These are phyloP conservation scores for Boletus subcaerulescens DNA, from an alignment of 768 basidiomycete genomes.

Conservation along the genomic window DNA sequence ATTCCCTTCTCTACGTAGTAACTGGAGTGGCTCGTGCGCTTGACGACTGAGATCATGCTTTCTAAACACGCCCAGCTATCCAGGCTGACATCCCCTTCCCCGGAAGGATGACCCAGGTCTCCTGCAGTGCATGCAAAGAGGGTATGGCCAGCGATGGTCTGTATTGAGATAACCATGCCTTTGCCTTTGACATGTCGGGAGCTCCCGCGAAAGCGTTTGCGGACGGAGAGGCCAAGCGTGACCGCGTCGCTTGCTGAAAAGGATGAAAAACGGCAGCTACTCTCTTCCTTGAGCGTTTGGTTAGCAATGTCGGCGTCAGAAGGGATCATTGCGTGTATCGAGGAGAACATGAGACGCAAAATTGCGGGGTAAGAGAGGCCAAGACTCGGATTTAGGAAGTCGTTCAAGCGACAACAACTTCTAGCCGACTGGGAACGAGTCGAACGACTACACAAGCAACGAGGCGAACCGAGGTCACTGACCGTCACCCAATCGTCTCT, in stretches of 20 bases:
- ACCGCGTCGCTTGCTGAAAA: conserved; percentile 79
- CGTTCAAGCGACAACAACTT: neutral
- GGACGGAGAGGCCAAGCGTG: conserved; percentile 72
- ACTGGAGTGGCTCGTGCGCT: conserved; percentile 78
- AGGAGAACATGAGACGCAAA: conserved; percentile 52
- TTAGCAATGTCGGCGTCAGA: conserved; percentile 72
- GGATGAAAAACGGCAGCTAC: conserved; percentile 63
- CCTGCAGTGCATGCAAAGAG: conserved; percentile 84
- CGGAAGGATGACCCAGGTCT: conserved; percentile 64
- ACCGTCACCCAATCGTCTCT: too few species aligned
- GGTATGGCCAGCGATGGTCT: conserved; percentile 74
- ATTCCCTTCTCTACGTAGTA: conserved; percentile 87
- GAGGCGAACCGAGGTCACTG: too few species aligned
- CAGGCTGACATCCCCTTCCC: conserved; percentile 71
- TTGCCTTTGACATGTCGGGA: conserved; percentile 72
- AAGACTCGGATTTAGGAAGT: neutral
- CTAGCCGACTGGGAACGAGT: too few species aligned
- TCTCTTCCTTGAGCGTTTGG: conserved; percentile 69
- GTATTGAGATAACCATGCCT: conserved; percentile 78
- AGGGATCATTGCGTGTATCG: conserved; percentile 59
- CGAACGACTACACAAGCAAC: neutral
- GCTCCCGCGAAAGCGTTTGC: conserved; percentile 79
- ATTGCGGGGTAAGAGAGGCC: conserved; percentile 13
- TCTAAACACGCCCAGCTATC: conserved; percentile 80
- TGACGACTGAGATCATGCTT: conserved; percentile 76